Evolutionary conservation across 106 monocot genomes (phyloP).

Genomic region (Posidonia australis): DNA sequence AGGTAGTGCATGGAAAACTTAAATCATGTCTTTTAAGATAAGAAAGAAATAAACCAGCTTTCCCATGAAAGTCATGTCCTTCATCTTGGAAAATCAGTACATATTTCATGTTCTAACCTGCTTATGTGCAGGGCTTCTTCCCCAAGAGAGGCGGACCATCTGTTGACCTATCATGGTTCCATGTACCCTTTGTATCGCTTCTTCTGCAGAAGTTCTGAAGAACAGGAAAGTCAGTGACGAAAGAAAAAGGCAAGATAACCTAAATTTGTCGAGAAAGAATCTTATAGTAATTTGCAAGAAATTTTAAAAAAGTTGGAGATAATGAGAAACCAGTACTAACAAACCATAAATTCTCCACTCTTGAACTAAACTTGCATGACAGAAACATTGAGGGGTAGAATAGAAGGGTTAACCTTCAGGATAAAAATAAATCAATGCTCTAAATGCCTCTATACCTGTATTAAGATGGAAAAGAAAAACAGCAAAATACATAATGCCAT

Average conservation of each 20-base stretch:
- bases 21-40: too few relatives aligned
- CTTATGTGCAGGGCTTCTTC: conserved; percentile 66
- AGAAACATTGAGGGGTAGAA: background rate
- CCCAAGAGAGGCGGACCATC: conserved; percentile 89
- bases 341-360: too few relatives aligned
- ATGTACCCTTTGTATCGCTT: conserved; percentile 75
- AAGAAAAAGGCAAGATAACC: background rate
- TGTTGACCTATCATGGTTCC: conserved; percentile 89
- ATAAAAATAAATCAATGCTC: background rate
- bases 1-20: too few relatives aligned
- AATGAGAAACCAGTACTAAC: background rate
- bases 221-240: background rate
- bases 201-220: conserved; percentile 71
- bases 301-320: too few relatives aligned
- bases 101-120: conserved; percentile 33
- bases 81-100: background rate
- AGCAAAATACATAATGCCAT: background rate
- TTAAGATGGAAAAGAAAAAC: background rate
- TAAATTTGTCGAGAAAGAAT: background rate
- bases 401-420: background rate
- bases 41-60: too few relatives aligned
- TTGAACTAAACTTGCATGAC: background rate
- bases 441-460: background rate
- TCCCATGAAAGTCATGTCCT: background rate
- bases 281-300: too few relatives aligned